A percentile compares a stretch with the other conserved stretches of the same genome.
phyloP scores from a whole-genome alignment of 202 grass and related monocot genomes.

The Cymbopogon flexuosus region DNA sequence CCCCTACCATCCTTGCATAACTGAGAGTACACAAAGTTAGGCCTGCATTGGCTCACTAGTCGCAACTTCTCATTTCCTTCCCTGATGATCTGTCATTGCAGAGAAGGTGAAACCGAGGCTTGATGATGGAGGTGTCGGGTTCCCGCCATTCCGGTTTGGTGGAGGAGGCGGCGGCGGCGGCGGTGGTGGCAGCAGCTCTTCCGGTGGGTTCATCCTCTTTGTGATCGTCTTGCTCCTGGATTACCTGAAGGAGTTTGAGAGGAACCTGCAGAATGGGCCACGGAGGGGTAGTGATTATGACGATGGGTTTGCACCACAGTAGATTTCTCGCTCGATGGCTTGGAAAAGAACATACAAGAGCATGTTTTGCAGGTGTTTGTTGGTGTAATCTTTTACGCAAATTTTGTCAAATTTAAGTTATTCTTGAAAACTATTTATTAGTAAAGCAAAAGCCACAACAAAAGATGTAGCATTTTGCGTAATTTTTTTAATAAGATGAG shows the following conservation, averaged over 20 bases:
- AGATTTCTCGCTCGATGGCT: neutral
- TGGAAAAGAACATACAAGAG: neutral
- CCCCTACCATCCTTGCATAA: neutral
- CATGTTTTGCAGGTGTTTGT: neutral
- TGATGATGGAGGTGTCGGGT: constrained; percentile 45
- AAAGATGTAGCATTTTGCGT: too few species aligned
- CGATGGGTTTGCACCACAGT: constrained; percentile 25
- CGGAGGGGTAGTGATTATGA: constrained; percentile 38
- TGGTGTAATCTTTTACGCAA: neutral
- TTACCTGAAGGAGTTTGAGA: constrained; percentile 51
- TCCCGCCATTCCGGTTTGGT: constrained; percentile 49
- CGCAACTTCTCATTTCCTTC: neutral
- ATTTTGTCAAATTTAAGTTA: too few species aligned
- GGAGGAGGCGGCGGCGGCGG: constrained; percentile 9
- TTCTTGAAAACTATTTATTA: too few species aligned
- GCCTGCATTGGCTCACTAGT: neutral
- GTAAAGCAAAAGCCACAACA: too few species aligned
- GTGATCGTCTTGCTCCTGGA: constrained; percentile 49
- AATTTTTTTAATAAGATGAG: too few species aligned
- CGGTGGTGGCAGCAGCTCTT: constrained; percentile 34
- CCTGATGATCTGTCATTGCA: neutral
- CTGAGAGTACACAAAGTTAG: neutral
- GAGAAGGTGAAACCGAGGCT: constrained; percentile 49
- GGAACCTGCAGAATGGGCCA: constrained; percentile 45
- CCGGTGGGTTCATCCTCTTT: constrained; percentile 52